Evolutionary conservation across 2,329 filamentous ascomycete species (phyloP).

Genomic region (Nothomitra cinnamomea): DNA sequence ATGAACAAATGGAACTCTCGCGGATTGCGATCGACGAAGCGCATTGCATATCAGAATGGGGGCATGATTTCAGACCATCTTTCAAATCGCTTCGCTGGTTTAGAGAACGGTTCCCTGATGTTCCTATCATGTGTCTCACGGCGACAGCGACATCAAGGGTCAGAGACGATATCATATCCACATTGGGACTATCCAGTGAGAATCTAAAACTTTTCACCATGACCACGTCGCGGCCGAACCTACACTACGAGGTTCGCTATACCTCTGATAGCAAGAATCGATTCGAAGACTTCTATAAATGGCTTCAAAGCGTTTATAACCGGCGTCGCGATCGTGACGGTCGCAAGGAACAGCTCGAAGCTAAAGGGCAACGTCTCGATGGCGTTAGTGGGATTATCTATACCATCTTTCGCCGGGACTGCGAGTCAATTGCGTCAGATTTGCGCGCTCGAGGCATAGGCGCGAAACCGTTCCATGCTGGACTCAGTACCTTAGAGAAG

Average conservation of each 20-base stretch:
- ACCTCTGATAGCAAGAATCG: constrained; percentile 60
- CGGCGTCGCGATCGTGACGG: constrained; percentile 42
- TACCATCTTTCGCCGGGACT: constrained; percentile 57
- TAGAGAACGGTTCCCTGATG: constrained; percentile 59
- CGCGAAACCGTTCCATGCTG: constrained; percentile 56
- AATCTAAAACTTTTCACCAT: constrained; percentile 62
- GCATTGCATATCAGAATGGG: constrained; percentile 96
- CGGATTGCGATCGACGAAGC: constrained; percentile 86
- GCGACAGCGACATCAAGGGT: constrained; percentile 76
- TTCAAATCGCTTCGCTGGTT: constrained; percentile 84
- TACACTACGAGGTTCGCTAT: constrained; percentile 82
- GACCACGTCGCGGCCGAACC: constrained; percentile 66
- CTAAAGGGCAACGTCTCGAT: constrained; percentile 36
- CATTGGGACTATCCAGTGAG: constrained; percentile 47
- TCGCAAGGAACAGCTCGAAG: constrained; percentile 40
- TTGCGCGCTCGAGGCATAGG: constrained; percentile 53
- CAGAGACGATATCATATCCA: constrained; percentile 63
- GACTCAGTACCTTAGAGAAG: constrained; percentile 47
- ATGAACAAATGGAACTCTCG: constrained; percentile 69
- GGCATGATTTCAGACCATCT: constrained; percentile 87
- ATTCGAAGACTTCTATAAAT: constrained; percentile 55
- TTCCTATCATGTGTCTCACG: constrained; percentile 84
- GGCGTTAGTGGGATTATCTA: constrained; percentile 67
- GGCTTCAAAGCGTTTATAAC: constrained; percentile 57
- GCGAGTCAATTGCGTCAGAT: constrained; percentile 49